Evolutionary conservation across 1,284 basidiomycete genomes (phyloP).

Genomic region (Ganoderma boninense): DNA sequence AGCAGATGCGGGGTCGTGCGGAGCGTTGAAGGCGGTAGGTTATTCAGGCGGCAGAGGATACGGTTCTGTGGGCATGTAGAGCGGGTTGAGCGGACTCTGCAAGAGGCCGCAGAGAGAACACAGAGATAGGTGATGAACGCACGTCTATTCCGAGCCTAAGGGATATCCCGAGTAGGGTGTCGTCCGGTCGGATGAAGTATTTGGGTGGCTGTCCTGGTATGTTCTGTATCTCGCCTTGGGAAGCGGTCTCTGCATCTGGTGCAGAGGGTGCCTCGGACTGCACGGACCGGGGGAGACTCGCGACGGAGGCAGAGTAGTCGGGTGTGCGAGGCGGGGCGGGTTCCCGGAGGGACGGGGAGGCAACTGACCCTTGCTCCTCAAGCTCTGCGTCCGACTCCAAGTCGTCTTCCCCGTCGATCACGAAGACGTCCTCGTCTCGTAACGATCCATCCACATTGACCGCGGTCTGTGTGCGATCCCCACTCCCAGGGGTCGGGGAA

Average conservation of each 20-base stretch:
- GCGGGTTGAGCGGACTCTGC: not conserved
- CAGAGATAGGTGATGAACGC: constrained; percentile 55
- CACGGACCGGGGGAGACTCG: not conserved
- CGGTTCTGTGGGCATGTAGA: constrained; percentile 51
- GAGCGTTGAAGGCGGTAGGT: constrained; percentile 69
- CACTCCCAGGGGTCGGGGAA: constrained; percentile 7
- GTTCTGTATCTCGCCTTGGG: not conserved
- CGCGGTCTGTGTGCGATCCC: constrained; percentile 5
- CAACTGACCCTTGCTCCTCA: not conserved
- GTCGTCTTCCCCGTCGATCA: constrained; percentile 64
- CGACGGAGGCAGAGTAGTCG: not conserved
- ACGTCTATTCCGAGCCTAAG: constrained; percentile 70
- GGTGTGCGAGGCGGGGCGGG: not conserved
- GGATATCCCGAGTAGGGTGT: constrained; percentile 74
- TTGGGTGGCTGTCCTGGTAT: constrained; percentile 35
- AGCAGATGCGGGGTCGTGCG: constrained; percentile 77
- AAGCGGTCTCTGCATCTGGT: constrained; percentile 2
- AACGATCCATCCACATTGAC: constrained; percentile 61
- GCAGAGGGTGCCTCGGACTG: not conserved
- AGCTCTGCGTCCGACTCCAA: constrained; percentile 23
- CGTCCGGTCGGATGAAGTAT: constrained; percentile 66
- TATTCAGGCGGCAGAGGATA: constrained; percentile 69
- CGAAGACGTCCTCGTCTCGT: constrained; percentile 67
- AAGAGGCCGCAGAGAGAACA: not conserved
- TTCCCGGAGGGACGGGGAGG: not conserved